A percentile compares a stretch with the other conserved stretches of the same genome.
phyloP scores from a whole-genome alignment of 2,329 filamentous ascomycete genomes.

The Cladophialophora psammophila region DNA sequence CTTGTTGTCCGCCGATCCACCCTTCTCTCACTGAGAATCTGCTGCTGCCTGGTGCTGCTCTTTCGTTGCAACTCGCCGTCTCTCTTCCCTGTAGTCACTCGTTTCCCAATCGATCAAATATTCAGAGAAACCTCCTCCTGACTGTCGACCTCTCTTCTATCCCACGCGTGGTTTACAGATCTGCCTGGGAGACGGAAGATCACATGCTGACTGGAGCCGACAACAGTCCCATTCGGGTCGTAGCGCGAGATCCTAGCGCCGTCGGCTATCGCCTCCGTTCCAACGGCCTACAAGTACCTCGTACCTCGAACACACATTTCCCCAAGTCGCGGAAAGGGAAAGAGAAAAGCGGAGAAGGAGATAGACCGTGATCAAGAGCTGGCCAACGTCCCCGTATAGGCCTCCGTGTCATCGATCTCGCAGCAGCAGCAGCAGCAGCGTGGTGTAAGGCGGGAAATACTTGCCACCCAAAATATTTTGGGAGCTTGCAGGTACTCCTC shows the following conservation, averaged over 20 bases:
- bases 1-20: too few relatives aligned
- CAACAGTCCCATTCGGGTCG: background rate
- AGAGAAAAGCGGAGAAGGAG: background rate
- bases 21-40: too few relatives aligned
- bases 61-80: background rate
- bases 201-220: conserved; percentile 10
- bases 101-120: background rate
- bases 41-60: background rate
- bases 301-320: background rate
- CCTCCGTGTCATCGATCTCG: too few relatives aligned
- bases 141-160: background rate
- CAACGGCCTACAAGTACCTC: conserved; percentile 1
- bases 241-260: conserved; percentile 34
- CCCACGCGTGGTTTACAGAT: background rate
- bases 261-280: conserved; percentile 21
- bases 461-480: too few relatives aligned
- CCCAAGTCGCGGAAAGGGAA: background rate
- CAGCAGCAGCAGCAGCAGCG: too few relatives aligned
- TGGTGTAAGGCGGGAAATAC: too few relatives aligned
- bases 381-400: too few relatives aligned
- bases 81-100: background rate
- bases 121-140: background rate
- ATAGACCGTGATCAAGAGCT: too few relatives aligned
- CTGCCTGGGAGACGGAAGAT: background rate
- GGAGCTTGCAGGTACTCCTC: too few relatives aligned